Base-by-base conservation (phyloP, 148 eudicot genomes). In the Drosera capensis region DNA sequence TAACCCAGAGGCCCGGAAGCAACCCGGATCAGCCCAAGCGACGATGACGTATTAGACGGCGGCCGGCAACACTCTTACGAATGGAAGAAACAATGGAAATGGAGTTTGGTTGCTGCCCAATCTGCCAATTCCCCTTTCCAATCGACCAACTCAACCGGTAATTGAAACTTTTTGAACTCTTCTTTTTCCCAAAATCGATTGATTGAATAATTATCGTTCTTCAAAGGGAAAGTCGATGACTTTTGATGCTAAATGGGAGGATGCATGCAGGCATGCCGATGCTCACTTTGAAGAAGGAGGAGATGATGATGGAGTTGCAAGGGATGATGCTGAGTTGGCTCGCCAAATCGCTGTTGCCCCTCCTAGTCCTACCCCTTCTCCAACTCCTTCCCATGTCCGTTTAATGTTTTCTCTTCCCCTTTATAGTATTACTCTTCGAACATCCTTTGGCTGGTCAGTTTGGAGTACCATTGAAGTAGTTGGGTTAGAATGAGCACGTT, bases 211-310 rank as follows among this genome's bases (percentile, higher is more conserved):
- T n/a, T n/a, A n/a, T n/a, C n/a, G n/a, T n/a, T n/a, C n/a, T n/a
- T n/a, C n/a, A n/a, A n/a, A n/a, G n/a, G n/a, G n/a, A 7, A 11
- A 20, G n/a, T 47, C 48, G 20, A 11, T 12, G 21, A 43, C 59
- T 20, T n/a, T 40, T 25, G 8, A 14, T 4, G 45, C 26, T 23
- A 34, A 29, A 25, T 67, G 8, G n/a, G n/a, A n/a, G n/a, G n/a
- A n/a, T n/a, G n/a, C n/a, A 43, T 67, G 59, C 68, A 85, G 99
- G 70, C 99, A 90, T 68, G 99, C 71, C 2, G 78, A 78, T 52
- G 54, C 44, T 43, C 95, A 85, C 67, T 80, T 80, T 43, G 78
- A 72, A 31, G n/a, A n/a, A n/a, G n/a, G n/a, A n/a, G n/a, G n/a
- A n/a, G n/a, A n/a, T n/a, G 95, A 76, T 48, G 87, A 80, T 48